Base-by-base conservation (phyloP, 73 alveolate genomes). In the Paramecium biaurelia region DNA sequence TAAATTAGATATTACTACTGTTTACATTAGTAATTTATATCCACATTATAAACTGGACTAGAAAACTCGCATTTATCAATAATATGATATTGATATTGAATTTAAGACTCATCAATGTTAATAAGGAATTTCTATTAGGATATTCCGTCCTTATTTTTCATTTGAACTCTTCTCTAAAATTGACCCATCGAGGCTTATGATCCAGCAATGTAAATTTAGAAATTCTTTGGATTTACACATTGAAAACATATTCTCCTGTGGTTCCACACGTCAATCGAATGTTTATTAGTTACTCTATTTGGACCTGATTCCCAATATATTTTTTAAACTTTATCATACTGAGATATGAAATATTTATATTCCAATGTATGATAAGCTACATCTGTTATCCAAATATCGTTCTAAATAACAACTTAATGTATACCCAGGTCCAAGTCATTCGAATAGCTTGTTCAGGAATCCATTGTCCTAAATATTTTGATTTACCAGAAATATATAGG, bases 381-480 rank as follows among this genome's bases (percentile, higher is more conserved):
- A 8, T 74, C 87, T 4, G 21, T 15, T 37, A 21, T 18, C 87
- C 87, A 74, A 37, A 74, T 74, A 41, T 74, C 87, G 0, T 37
- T 4, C 87, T 74, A 74, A 41, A 35, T 5, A n/a, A 15, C 0
- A 37, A 18, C 0, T 20, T 28, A 37, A 74, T 30, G 0, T 37
- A 34, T 74, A 74, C 87, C 58, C 8, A 28, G 18, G 37, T 74
- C 87, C 87, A 74, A 74, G 7, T 34, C 68, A 74, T 74, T 20
- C 87, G 7, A 1, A 74, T 34, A 5, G 87, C 87, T 20, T 74
- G 18, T 7, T 37, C 18, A 34, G 26, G 21, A 74, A 35, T 74
- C 87, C 87, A 74, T 41, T 74, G n/a, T 4, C 87, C 87, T 41
- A 74, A 74, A 37, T 32, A 41, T 41, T 32, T 41, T 35, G 87